Percentiles rank a stretch among this genome's conserved stretches.
These are phyloP conservation scores for Emericellopsis atlantica DNA, from an alignment of 2,329 filamentous ascomycete species.

Conservation along the genomic window DNA sequence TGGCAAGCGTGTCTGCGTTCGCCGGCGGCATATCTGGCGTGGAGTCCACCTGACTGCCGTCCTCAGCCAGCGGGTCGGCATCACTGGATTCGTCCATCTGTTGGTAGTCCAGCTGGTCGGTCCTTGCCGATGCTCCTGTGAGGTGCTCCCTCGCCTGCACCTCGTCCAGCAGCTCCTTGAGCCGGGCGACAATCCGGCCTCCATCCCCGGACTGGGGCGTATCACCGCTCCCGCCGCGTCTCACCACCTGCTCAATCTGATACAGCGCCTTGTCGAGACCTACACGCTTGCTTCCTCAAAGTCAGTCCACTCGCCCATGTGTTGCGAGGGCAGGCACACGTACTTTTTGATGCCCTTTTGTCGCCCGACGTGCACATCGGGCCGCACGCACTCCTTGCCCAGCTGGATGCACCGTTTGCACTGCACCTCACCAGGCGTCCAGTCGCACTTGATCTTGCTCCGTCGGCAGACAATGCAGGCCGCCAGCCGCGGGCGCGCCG, in stretches of 20 bases:
- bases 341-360: constrained; percentile 71
- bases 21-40: constrained; percentile 14
- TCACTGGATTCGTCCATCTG: constrained; percentile 19
- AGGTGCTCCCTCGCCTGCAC: constrained; percentile 6
- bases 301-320: constrained; percentile 2
- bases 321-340: constrained; percentile 8
- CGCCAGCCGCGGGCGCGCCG: constrained; percentile 15
- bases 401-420: constrained; percentile 51
- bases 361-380: constrained; percentile 59
- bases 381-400: constrained; percentile 50
- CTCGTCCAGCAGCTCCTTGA: constrained; percentile 25
- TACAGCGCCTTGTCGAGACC: constrained; percentile 63
- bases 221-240: constrained; percentile 29
- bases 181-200: constrained; percentile 28
- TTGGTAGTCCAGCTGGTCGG: constrained; percentile 4
- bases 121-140: not conserved
- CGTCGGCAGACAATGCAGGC: constrained; percentile 52
- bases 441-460: constrained; percentile 57
- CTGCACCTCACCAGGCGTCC: constrained; percentile 32
- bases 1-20: constrained; percentile 39
- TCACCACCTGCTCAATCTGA: constrained; percentile 59
- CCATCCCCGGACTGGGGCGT: constrained; percentile 19
- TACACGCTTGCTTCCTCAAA: constrained; percentile 48
- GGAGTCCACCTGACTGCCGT: constrained; percentile 8
- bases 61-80: constrained; percentile 7